A percentile compares a stretch with the other conserved stretches of the same genome.
phyloP scores from a whole-genome alignment of 495 filamentous ascomycete genomes.

The Amphirosellinia nigrospora region DNA sequence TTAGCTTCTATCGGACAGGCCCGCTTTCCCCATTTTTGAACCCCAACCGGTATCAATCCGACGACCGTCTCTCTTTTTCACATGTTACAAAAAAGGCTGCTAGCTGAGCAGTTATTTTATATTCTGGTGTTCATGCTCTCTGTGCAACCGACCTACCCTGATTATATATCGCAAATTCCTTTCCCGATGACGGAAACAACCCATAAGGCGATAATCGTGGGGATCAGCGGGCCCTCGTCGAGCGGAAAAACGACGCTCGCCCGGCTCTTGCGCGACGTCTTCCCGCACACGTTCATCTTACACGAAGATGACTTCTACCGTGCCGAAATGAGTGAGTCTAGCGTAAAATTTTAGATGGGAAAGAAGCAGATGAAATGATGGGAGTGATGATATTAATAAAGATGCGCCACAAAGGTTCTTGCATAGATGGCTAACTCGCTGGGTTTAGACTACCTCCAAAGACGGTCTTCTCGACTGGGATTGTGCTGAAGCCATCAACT shows the following conservation, averaged over 20 bases:
- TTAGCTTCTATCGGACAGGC: not conserved
- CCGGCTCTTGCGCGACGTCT: slow-evolving; percentile 73
- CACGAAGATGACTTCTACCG: slow-evolving; percentile 95
- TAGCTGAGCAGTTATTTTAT: not conserved
- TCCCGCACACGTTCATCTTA: slow-evolving; percentile 75
- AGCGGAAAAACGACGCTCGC: slow-evolving; percentile 83
- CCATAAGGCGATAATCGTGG: slow-evolving; percentile 65
- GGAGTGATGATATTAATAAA: not conserved
- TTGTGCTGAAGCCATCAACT: slow-evolving; percentile 73
- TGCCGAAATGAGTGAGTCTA: slow-evolving; percentile 67
- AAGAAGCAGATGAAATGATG: not conserved
- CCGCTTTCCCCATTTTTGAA: slow-evolving; percentile 22
- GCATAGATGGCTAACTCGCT: not conserved
- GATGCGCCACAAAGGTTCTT: not conserved
- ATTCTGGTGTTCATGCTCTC: not conserved
- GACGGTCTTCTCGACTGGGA: slow-evolving; percentile 84
- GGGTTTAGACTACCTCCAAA: slow-evolving; percentile 52
- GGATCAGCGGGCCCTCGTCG: slow-evolving; percentile 76
- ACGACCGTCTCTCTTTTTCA: slow-evolving; percentile 13
- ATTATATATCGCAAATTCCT: not conserved
- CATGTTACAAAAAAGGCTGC: not conserved
- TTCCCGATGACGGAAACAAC: slow-evolving; percentile 12
- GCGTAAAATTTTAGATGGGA: not conserved
- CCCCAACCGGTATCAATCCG: slow-evolving; percentile 1
- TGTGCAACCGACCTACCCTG: not conserved